Conservation (phyloP, 495 filamentous ascomycete genomes). For the Paragyromitra xinjiangensis region DNA sequence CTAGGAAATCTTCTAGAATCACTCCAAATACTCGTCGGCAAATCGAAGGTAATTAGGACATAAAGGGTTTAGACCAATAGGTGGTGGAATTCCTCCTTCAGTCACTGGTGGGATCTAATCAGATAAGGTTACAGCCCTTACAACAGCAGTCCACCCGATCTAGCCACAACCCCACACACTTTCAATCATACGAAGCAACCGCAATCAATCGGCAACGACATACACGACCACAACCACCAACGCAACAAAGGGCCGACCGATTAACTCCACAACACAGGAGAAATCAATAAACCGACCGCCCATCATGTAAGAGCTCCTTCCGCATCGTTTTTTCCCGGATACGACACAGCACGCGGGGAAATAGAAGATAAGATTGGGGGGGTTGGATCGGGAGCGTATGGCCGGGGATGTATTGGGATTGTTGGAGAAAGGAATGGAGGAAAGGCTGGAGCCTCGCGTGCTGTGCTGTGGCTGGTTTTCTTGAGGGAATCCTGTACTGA, state of each 20-base stretch:
- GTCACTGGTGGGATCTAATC: conserved; percentile 14
- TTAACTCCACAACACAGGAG: conserved; percentile 34
- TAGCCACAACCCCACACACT: conserved; percentile 29
- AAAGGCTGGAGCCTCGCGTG: conserved; percentile 8
- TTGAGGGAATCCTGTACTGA: conserved; percentile 16
- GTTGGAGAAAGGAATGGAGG: neutral
- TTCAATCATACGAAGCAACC: conserved; percentile 10
- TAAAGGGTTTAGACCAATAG: neutral
- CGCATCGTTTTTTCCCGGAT: conserved; percentile 16
- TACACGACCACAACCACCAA: conserved; percentile 38
- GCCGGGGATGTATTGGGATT: conserved; percentile 1
- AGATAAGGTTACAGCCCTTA: conserved; percentile 39
- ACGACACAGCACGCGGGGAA: neutral
- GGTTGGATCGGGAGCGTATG: conserved; percentile 1
- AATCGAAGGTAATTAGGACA: no score
- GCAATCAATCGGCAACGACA: conserved; percentile 41
- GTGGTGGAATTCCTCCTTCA: neutral
- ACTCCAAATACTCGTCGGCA: no score
- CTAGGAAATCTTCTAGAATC: no score
- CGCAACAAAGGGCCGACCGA: conserved; percentile 43
- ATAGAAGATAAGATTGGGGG: neutral
- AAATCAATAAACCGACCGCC: conserved; percentile 38
- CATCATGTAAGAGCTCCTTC: conserved; percentile 50
- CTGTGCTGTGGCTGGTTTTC: neutral
- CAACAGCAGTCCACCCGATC: conserved; percentile 31